Base-by-base conservation (phyloP, 1,284 basidiomycete genomes). In the Ganoderma multipileum region DNA sequence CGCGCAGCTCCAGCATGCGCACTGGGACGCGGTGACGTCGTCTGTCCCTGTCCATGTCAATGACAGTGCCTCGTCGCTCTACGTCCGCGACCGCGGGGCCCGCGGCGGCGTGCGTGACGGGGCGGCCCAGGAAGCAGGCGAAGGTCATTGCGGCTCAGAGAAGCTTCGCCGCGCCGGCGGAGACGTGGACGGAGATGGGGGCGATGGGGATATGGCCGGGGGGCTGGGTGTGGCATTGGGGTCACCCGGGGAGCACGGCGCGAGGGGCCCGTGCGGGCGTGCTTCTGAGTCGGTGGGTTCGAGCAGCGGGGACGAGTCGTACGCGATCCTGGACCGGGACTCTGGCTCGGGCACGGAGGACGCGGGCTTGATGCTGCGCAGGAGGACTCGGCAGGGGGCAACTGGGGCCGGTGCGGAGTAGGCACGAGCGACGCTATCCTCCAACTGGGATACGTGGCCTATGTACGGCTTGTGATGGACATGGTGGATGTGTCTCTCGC, bases 301-400 rank as follows among this genome's bases (percentile, higher is more conserved):
- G 62, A 78, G 76, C 61, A 79, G 76, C 60, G 76, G 75, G 47
- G 78, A 76, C 44, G 47, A 61, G 65, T 68, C 78, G 61, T 80
- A 75, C 61, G 74, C 79, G 58, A 65, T 79, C 64, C 64, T 79
- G 64, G 81, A 80, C 62, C 76, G 72, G 61, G 80, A 80, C 63
- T 76, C 77, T 68, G 76, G 77, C 63, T 76, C 78, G 38, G 58
- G 38, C 8, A 60, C 58, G 52, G 80, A 81, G 70, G 79, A 79
- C 63, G 75, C 75, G 16, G 73, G 72, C 39, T 72, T 75, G 61
- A 59, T 73, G 63, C 68, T 76, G 71, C 73, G 75, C 64, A 69
- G 66, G 69, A 67, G 73, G 71, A 66, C 70, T 66, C 68, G 68
- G 68, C 68, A 64, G 71, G 55, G 69, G 60, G 69, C 67, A 42